Evolutionary conservation across 2,329 filamentous ascomycete species (phyloP), one percentile per base, ranked within the genome.

Genomic region (Clonostachys byssicola): DNA sequence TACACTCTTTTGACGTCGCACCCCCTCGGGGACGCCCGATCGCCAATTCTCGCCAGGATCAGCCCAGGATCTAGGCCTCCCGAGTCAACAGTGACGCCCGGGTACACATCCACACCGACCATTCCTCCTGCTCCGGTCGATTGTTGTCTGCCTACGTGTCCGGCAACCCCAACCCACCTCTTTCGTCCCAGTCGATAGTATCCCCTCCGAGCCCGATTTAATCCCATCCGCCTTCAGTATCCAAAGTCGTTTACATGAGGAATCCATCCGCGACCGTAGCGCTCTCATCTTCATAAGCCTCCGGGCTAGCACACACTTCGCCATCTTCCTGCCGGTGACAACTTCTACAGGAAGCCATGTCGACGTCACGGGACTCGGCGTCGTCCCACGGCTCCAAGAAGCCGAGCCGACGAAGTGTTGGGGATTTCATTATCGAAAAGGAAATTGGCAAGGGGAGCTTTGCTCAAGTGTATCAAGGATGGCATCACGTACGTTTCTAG

Each of bases 401-500:
- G 56, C 60, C 60, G 51, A 58, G 60, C 52, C 57, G 63, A 40
- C 60, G 61, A 42, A 59, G 55, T 51, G 65, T 94, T 59, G 89
- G 91, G 56, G 83, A 87, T 60, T 96, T 95, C 68, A 80, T 81
- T 59, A 85, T 92, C 60, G 82, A 91, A 57, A 85, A 88, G 57
- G 89, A 96, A 72, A 96, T 97, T 64, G 94, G 94, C 53, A 94
- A 94, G 72, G 94, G 94, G 52, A 97, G 94, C 73, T 99, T 97
- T 74, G 94, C 94, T 55, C 91, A 91, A 56, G 94, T 99, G 55
- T 97, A 94, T 66, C 83, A 88, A 64, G 91, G 89, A 54, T 83
- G 85, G 57, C 89, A 95, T 70, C 87, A 87, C 72, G 91, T 95
- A 50, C 43, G 55, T 46, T 51, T 47, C 41, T 40, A 39, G 46